A percentile compares a stretch with the other conserved stretches of the same genome.
Evolutionary conservation across 2,329 filamentous ascomycete genomes (phyloP).

Genomic region (Sporothrix euskadiensis): DNA sequence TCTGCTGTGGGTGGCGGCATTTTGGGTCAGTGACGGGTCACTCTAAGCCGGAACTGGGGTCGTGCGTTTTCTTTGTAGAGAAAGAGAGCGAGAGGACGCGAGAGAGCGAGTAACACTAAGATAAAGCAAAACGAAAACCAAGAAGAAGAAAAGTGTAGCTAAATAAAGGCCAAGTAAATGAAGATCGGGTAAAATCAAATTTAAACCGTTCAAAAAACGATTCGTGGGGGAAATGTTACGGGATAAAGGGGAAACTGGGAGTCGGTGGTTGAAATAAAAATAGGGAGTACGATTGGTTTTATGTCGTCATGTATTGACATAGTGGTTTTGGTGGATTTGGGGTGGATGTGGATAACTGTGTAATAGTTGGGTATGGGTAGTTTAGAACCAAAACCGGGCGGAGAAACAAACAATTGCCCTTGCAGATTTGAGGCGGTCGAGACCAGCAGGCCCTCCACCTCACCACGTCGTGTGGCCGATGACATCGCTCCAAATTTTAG

Average conservation of each 20-base stretch:
- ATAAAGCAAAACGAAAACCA: not conserved
- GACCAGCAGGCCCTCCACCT: not conserved
- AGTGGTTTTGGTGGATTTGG: not conserved
- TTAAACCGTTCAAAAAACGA: not conserved
- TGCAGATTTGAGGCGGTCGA: not conserved
- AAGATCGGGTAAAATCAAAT: not conserved
- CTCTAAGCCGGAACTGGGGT: not conserved
- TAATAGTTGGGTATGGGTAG: not conserved
- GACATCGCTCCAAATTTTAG: slow-evolving; percentile 16
- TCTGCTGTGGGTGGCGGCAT: slow-evolving; percentile 17
- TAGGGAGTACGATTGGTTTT: slow-evolving; percentile 4
- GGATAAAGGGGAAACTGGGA: not conserved
- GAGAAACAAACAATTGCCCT: slow-evolving; percentile 20
- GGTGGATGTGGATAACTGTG: not conserved
- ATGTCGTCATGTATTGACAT: slow-evolving; percentile 20
- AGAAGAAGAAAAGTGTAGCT: not conserved
- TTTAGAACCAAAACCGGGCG: not conserved
- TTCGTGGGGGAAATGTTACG: not conserved
- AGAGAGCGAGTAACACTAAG: slow-evolving; percentile 1
- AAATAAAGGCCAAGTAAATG: not conserved
- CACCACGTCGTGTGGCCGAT: slow-evolving; percentile 13
- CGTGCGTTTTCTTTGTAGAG: not conserved
- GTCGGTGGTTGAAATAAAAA: not conserved
- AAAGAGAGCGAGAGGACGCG: not conserved
- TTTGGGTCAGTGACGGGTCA: slow-evolving; percentile 23